Conservation (phyloP, 2,329 filamentous ascomycete species). For the Venturia effusa region DNA sequence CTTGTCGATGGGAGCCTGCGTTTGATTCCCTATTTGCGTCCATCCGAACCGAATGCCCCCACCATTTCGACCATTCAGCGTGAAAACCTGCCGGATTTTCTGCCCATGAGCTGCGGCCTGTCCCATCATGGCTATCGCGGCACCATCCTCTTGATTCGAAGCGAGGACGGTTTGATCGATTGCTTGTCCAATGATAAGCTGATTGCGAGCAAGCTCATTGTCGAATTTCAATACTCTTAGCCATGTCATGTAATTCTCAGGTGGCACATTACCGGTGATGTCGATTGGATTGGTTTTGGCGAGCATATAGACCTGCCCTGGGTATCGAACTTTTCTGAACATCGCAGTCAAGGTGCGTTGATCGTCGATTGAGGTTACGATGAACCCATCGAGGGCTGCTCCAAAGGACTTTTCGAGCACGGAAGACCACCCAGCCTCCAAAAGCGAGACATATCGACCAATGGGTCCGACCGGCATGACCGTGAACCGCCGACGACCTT, state of each 20-base stretch:
- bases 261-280: constrained; percentile 48
- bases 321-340: constrained; percentile 37
- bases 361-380: constrained; percentile 69
- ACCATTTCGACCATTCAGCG: constrained; percentile 15
- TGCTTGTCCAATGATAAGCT: constrained; percentile 68
- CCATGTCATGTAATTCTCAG: constrained; percentile 61
- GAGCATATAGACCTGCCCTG: background rate
- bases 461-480: constrained; percentile 73
- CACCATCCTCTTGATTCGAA: constrained; percentile 22
- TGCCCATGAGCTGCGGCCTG: constrained; percentile 37
- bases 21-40: constrained; percentile 25
- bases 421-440: constrained; percentile 71
- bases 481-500: constrained; percentile 53
- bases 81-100: constrained; percentile 37
- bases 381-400: constrained; percentile 60
- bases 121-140: constrained; percentile 37
- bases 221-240: constrained; percentile 71
- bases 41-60: constrained; percentile 51
- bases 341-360: constrained; percentile 55
- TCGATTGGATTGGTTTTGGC: background rate
- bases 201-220: constrained; percentile 64
- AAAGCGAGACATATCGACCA: constrained; percentile 64
- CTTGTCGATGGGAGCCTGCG: constrained; percentile 37
- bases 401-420: constrained; percentile 72
- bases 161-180: constrained; percentile 83